Evolutionary conservation across 2,329 filamentous ascomycete species (phyloP).

Genomic region (Shiraia sp.): DNA sequence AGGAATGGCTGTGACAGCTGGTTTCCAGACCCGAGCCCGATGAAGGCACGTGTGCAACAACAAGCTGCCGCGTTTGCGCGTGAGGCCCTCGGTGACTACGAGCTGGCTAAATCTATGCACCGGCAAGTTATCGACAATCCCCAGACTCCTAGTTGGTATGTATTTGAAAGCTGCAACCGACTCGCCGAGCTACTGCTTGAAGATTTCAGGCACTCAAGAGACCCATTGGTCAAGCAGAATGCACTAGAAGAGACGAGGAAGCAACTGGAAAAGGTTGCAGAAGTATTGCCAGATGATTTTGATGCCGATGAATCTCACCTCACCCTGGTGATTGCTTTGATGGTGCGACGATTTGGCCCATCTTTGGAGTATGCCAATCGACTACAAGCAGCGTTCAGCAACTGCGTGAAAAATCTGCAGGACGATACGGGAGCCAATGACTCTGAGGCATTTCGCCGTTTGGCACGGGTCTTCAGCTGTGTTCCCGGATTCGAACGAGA

Average conservation of each 20-base stretch:
- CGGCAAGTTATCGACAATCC: neutral
- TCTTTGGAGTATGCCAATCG: neutral
- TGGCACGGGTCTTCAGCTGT: neutral
- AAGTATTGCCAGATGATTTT: neutral
- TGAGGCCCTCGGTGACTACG: neutral
- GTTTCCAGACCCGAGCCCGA: neutral
- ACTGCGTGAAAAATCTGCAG: neutral
- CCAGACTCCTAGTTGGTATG: neutral
- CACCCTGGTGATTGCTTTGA: neutral
- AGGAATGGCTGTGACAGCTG: neutral
- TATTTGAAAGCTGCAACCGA: neutral
- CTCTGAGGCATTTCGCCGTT: neutral
- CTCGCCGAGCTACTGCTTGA: neutral
- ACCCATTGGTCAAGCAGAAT: neutral
- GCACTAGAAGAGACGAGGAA: neutral
- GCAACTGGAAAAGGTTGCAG: neutral
- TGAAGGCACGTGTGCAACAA: neutral
- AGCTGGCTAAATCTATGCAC: neutral
- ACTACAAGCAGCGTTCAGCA: neutral
- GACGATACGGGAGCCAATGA: slow-evolving; percentile 1
- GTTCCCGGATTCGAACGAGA: neutral
- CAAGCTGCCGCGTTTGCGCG: neutral
- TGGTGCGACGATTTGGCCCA: neutral
- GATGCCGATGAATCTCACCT: neutral
- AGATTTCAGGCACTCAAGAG: neutral